Base-by-base conservation (phyloP, 345 rosid species). In the Arabidopsis arenosa region DNA sequence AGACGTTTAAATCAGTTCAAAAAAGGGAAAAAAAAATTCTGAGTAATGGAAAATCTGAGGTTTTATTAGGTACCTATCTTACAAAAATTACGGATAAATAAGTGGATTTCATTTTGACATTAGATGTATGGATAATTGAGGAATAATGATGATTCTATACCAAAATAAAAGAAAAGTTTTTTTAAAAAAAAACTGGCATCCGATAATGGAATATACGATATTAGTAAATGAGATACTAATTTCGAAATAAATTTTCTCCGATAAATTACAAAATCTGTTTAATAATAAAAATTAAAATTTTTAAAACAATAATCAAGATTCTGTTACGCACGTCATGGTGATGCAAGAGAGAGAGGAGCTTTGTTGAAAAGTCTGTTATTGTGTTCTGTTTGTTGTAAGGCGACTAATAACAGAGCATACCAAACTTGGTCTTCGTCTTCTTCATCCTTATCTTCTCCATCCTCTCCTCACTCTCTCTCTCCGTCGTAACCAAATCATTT, bases 361-460 rank as follows among this genome's bases (percentile, higher is more conserved):
- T 43, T 35, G 80, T 63, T 66, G 81, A 77, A 77, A 71, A 77
- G 81, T 77, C 81, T 77, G 81, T 77, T 72, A 70, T 70, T 39
- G 80, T 76, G 75, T 55, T 76, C 66, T 76, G 75, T 63, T 65
- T 18, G 15, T 48, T 55, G 63, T 70, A 23, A 62, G 65, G 58
- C 75, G 35, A 44, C 80, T 77, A 77, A 77, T 45, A 43, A 58
- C 66, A 77, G 67, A 70, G 72, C 13, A 12, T 11, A 63, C 66
- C 48, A 49, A 70, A 70, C 75, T 70, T 40, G 32, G 54, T 41
- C 75, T 62, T 63, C 45, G 33, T 76, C 75, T 60, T 63, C 60
- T 49, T 26, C 52, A 37, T 54, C 56, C 41, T 70, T 44, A 51
- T 72, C 67, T 14, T 45, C 53, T 32, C 30, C 18, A 7, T 47